Evolutionary conservation across 148 eudicot genomes (phyloP).

Genomic region (Amaranthus hypochondriacus): DNA sequence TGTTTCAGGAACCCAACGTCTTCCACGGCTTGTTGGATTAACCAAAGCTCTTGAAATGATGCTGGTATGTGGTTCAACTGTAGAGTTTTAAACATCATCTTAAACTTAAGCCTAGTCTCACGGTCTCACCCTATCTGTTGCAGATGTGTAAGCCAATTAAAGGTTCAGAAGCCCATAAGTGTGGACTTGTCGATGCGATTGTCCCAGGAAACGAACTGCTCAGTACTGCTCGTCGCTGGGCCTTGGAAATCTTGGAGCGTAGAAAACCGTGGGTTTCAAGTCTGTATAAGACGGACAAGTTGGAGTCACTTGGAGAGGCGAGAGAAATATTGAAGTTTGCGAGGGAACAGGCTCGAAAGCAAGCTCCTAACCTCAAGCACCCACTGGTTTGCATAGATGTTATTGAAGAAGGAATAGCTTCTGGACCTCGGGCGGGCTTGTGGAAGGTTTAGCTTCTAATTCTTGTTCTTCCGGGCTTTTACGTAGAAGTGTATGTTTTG

Average conservation of each 20-base stretch:
- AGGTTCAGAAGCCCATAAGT: slow-evolving; percentile 76
- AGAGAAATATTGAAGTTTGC: slow-evolving; percentile 85
- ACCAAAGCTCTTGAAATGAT: slow-evolving; percentile 92
- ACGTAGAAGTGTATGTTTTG: background rate
- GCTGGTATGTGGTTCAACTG: slow-evolving; percentile 51
- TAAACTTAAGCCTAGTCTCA: background rate
- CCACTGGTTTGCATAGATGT: slow-evolving; percentile 85
- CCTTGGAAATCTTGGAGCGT: slow-evolving; percentile 71
- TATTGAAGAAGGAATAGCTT: slow-evolving; percentile 79
- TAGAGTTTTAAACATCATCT: background rate
- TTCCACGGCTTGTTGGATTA: slow-evolving; percentile 91
- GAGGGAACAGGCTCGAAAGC: slow-evolving; percentile 69
- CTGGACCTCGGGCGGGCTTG: slow-evolving; percentile 89
- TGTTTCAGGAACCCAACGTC: slow-evolving; percentile 82
- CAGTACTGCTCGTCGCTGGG: slow-evolving; percentile 76
- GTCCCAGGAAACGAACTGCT: slow-evolving; percentile 67
- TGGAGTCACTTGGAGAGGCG: slow-evolving; percentile 88
- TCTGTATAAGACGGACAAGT: slow-evolving; percentile 69
- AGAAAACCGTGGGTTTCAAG: slow-evolving; percentile 85
- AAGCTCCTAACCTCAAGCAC: slow-evolving; percentile 79
- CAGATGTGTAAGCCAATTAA: slow-evolving; percentile 78
- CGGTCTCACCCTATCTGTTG: slow-evolving; percentile 11
- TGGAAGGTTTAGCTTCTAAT: slow-evolving; percentile 50
- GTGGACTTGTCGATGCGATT: slow-evolving; percentile 87
- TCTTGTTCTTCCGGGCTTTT: background rate